Conservation (phyloP, 805 yeast species). For the Schwanniomyces sp. region DNA sequence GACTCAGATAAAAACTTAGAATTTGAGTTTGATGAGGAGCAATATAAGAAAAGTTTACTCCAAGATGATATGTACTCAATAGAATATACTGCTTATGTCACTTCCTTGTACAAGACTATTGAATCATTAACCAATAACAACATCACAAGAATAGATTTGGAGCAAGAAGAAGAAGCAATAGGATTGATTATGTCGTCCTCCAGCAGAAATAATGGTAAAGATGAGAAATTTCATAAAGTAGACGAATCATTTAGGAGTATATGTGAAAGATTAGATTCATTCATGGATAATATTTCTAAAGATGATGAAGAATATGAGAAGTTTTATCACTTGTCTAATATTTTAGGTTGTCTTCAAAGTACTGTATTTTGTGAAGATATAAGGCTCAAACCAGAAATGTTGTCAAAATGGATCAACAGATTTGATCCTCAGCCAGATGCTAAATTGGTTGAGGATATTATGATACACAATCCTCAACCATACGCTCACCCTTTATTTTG, state of each 20-base stretch:
- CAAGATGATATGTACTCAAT: constrained; percentile 41
- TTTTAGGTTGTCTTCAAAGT: constrained; percentile 60
- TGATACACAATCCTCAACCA: constrained; percentile 44
- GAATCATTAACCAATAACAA: constrained; percentile 31
- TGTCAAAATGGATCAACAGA: constrained; percentile 65
- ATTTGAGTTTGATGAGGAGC: constrained; percentile 43
- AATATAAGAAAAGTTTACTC: constrained; percentile 34
- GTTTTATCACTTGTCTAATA: constrained; percentile 45
- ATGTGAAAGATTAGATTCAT: constrained; percentile 25
- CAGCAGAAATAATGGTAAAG: constrained; percentile 11
- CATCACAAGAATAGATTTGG: constrained; percentile 10
- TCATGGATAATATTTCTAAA: constrained; percentile 24
- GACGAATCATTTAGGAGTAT: constrained; percentile 26
- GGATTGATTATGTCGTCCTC: constrained; percentile 29
- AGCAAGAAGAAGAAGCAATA: constrained; percentile 21
- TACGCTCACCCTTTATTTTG: constrained; percentile 57
- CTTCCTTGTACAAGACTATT: constrained; percentile 50
- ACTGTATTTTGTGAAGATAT: constrained; percentile 41
- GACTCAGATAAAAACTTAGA: constrained; percentile 30
- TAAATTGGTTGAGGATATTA: constrained; percentile 46
- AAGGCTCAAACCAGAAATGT: constrained; percentile 41
- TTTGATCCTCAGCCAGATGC: constrained; percentile 67
- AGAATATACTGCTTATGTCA: constrained; percentile 48
- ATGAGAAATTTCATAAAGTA: constrained; percentile 10
- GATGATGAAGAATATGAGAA: constrained; percentile 19